Conservation (phyloP, 495 filamentous ascomycete species). For the Aspergillus kassunensis region DNA sequence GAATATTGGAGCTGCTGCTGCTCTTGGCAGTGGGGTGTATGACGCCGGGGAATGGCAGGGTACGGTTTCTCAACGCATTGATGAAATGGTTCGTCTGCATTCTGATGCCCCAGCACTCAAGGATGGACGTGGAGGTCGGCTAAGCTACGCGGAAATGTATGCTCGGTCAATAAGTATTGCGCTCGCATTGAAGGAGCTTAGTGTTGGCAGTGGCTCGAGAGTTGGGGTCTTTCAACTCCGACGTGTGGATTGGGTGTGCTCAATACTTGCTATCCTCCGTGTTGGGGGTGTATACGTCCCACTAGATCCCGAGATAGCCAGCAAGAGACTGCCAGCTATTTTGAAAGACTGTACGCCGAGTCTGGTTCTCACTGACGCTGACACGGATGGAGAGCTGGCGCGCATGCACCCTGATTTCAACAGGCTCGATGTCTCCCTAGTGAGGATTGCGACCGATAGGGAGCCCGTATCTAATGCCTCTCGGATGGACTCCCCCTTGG, state of each 20-base stretch:
- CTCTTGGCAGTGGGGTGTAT: too few species aligned
- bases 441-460: too few species aligned
- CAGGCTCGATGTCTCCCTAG: too few species aligned
- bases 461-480: too few species aligned
- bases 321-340: constrained; percentile 24
- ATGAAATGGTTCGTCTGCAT: not conserved
- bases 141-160: constrained; percentile 11
- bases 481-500: constrained; percentile 7
- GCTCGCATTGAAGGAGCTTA: constrained; percentile 1
- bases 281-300: constrained; percentile 51
- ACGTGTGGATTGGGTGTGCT: constrained; percentile 38
- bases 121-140: not conserved
- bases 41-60: too few species aligned
- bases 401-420: too few species aligned
- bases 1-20: too few species aligned
- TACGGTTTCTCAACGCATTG: too few species aligned
- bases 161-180: constrained; percentile 9
- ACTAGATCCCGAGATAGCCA: constrained; percentile 39
- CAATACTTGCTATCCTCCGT: constrained; percentile 47
- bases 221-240: constrained; percentile 27
- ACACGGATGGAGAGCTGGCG: not conserved
- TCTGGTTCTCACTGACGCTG: constrained; percentile 13
- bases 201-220: not conserved
- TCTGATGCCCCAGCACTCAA: not conserved
- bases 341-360: constrained; percentile 17